A percentile compares a stretch with the other conserved stretches of the same genome.
Conservation (phyloP, 129 eudicot genomes). For the Chrysanthemum lavandulifolium region DNA sequence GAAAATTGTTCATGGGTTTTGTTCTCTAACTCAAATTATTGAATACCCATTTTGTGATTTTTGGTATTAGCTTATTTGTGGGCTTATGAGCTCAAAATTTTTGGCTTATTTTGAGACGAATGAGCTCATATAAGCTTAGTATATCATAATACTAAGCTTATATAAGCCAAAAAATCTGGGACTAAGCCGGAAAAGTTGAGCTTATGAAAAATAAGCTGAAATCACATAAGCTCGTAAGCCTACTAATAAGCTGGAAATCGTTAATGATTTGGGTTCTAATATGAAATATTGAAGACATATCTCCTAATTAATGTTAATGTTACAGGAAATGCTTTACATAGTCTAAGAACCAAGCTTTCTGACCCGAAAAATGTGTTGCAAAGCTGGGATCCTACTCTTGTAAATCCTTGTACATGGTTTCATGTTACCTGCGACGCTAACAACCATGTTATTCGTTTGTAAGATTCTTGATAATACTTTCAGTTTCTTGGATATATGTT, state of each 20-base stretch:
- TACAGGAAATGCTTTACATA: conserved; percentile 82
- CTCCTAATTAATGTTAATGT: conserved; percentile 11
- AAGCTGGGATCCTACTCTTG: conserved; percentile 95
- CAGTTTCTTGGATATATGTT: not conserved
- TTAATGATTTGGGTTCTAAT: too few relatives aligned
- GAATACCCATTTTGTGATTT: conserved; percentile 5
- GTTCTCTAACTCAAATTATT: conserved; percentile 15
- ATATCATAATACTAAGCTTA: too few relatives aligned
- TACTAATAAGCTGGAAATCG: too few relatives aligned
- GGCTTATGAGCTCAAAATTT: too few relatives aligned
- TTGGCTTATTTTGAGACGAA: too few relatives aligned
- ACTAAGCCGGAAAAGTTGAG: too few relatives aligned
- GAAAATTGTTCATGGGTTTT: conserved; percentile 13
- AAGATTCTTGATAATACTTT: conserved; percentile 23
- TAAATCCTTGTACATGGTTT: conserved; percentile 91
- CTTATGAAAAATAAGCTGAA: too few relatives aligned
- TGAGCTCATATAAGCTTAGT: too few relatives aligned
- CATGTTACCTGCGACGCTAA: conserved; percentile 80
- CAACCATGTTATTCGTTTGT: conserved; percentile 74
- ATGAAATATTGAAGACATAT: conserved; percentile 11
- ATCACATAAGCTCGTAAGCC: too few relatives aligned
- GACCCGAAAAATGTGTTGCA: conserved; percentile 77
- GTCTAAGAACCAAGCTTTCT: conserved; percentile 55
- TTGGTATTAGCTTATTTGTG: too few relatives aligned
- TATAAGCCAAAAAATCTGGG: too few relatives aligned